Conservation (phyloP, 2,329 filamentous ascomycete genomes). For the Fusarium tricinctum region DNA sequence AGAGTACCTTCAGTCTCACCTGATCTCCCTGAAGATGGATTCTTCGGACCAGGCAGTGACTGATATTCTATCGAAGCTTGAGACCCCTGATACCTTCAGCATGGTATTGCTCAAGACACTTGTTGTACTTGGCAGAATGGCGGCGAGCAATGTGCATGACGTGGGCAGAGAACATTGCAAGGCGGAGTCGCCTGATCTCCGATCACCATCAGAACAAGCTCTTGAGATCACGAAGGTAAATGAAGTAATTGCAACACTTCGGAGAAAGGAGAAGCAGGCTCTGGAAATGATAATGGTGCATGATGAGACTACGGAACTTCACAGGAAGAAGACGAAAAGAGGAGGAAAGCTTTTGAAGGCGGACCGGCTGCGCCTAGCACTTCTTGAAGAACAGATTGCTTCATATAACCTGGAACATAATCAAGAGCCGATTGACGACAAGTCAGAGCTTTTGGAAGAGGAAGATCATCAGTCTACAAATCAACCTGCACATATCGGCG, state of each 20-base stretch:
- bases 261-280: background rate
- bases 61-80: background rate
- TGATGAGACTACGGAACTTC: background rate
- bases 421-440: no score
- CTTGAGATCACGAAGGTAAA: background rate
- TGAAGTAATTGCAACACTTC: no score
- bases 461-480: no score
- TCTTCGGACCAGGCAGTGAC: background rate
- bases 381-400: background rate
- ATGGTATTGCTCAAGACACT: background rate
- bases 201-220: background rate
- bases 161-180: background rate
- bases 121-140: background rate
- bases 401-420: no score
- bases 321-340: background rate
- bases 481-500: no score
- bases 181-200: fast-evolving
- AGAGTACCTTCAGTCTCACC: background rate
- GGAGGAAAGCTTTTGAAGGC: background rate
- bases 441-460: no score
- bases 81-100: background rate
- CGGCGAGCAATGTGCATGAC: background rate
- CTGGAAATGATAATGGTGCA: background rate
- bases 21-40: background rate
- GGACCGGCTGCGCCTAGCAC: background rate